Conservation (phyloP, 495 filamentous ascomycete species). For the Aspergillus baeticus region DNA sequence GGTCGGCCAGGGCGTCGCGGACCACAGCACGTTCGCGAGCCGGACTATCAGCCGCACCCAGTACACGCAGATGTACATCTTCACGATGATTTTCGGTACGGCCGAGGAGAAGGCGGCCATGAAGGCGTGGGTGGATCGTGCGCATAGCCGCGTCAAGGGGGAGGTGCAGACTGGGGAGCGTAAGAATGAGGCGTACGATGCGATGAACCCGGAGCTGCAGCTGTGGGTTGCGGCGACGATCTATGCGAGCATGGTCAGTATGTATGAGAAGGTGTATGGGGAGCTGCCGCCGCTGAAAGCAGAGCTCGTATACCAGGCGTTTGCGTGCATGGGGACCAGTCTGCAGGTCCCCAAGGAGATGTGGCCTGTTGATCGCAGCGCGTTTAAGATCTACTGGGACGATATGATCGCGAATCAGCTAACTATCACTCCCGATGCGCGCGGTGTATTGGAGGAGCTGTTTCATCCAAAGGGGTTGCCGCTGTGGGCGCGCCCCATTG, state of each 20-base stretch:
- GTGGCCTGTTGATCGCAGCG: not conserved
- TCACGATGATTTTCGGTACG: slow-evolving; percentile 7
- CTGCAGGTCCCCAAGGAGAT: slow-evolving; percentile 1
- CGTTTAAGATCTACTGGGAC: not conserved
- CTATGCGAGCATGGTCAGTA: not conserved
- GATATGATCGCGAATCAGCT: slow-evolving; percentile 1
- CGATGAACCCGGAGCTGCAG: slow-evolving; percentile 9
- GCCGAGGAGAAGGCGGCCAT: slow-evolving; percentile 2
- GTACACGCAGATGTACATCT: slow-evolving; percentile 13
- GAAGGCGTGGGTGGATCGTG: slow-evolving; percentile 5
- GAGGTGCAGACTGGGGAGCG: not conserved
- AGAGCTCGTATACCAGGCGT: not conserved
- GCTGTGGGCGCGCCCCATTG: not conserved
- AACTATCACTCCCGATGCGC: not conserved
- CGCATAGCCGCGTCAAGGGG: slow-evolving; percentile 6
- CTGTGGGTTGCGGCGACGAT: slow-evolving; percentile 12
- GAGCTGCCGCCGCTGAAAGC: not conserved
- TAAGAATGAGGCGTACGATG: not conserved
- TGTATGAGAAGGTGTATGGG: slow-evolving; percentile 5
- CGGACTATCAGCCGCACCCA: slow-evolving; percentile 3
- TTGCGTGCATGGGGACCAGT: not conserved
- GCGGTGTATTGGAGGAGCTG: not conserved
- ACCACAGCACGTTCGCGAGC: slow-evolving; percentile 8
- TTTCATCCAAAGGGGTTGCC: slow-evolving; percentile 1
- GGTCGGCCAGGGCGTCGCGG: slow-evolving; percentile 4